phyloP scores from a whole-genome alignment of 306 rosid species.

The Dalbergia cultrata region DNA sequence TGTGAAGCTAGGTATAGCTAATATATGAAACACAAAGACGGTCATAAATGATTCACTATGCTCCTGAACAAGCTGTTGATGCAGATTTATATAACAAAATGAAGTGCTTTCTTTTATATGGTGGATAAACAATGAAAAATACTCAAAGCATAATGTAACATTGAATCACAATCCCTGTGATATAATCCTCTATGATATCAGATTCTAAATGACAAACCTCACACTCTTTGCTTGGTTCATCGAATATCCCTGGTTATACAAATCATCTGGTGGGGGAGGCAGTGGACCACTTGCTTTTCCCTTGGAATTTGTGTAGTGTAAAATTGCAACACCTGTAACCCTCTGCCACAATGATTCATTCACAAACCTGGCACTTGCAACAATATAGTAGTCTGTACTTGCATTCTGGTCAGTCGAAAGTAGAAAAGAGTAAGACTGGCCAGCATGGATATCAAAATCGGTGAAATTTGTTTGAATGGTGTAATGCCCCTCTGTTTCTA shows the following conservation, averaged over 20 bases:
- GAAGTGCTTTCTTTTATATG: not conserved
- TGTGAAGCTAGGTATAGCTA: not conserved
- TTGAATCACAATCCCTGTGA: conserved; percentile 4
- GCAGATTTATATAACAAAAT: not conserved
- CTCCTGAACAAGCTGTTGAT: not conserved
- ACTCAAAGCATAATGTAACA: conserved; percentile 20
- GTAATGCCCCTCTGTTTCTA: conserved; percentile 83
- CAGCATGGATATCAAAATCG: conserved; percentile 83
- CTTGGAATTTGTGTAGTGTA: conserved; percentile 81
- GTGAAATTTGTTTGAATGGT: conserved; percentile 72
- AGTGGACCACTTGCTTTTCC: conserved; percentile 85
- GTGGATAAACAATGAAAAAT: not conserved
- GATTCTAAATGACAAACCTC: conserved; percentile 65
- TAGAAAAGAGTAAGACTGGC: conserved; percentile 88
- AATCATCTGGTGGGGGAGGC: conserved; percentile 80
- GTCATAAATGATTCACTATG: not conserved
- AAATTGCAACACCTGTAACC: conserved; percentile 89
- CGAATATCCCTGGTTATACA: conserved; percentile 64
- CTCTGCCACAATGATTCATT: conserved; percentile 85
- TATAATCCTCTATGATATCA: conserved; percentile 3
- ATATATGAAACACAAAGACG: not conserved
- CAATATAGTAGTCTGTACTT: conserved; percentile 88
- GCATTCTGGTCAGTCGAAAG: conserved; percentile 88
- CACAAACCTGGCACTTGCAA: conserved; percentile 95
- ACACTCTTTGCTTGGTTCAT: conserved; percentile 82